These are phyloP conservation scores for Malus hybrid DNA, from an alignment of 331 rosid genomes.

Conservation along the genomic window DNA sequence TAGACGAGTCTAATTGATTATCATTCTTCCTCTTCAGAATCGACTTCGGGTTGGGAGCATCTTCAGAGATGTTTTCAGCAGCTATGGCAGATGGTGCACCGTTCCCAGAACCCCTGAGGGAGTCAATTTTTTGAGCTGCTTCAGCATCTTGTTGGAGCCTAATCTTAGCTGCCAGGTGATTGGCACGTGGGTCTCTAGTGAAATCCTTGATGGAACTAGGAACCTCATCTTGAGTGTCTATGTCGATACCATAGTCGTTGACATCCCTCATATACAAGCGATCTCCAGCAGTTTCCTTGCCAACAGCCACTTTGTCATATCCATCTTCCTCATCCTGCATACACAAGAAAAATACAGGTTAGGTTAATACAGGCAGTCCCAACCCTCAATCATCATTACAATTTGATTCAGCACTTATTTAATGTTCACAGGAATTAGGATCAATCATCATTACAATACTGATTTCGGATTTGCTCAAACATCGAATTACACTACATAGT, in stretches of 20 bases:
- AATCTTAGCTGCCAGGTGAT: slow-evolving; percentile 71
- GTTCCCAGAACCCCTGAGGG: slow-evolving; percentile 46
- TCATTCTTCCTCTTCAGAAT: slow-evolving; percentile 76
- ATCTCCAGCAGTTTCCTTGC: slow-evolving; percentile 49
- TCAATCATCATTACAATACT: background rate
- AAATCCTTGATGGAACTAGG: slow-evolving; percentile 43
- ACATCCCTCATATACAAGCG: slow-evolving; percentile 62
- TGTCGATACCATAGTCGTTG: slow-evolving; percentile 60
- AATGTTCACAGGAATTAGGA: background rate
- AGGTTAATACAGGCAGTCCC: background rate
- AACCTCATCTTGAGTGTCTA: slow-evolving; percentile 41
- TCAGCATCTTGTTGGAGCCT: slow-evolving; percentile 67
- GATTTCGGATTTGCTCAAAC: background rate
- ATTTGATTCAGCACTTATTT: background rate
- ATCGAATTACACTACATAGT: background rate
- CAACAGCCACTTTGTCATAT: slow-evolving; percentile 81
- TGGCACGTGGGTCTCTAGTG: slow-evolving; percentile 76
- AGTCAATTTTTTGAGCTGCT: slow-evolving; percentile 33
- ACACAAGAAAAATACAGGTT: background rate
- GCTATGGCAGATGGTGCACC: slow-evolving; percentile 3
- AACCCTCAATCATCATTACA: background rate
- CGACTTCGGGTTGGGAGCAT: slow-evolving; percentile 46
- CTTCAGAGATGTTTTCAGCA: slow-evolving; percentile 21
- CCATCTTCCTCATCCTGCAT: slow-evolving; percentile 88
- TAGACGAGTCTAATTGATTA: slow-evolving; percentile 24